These are phyloP conservation scores for Colletotrichum sp. DNA, from an alignment of 2,329 filamentous ascomycete species.

Conservation along the genomic window DNA sequence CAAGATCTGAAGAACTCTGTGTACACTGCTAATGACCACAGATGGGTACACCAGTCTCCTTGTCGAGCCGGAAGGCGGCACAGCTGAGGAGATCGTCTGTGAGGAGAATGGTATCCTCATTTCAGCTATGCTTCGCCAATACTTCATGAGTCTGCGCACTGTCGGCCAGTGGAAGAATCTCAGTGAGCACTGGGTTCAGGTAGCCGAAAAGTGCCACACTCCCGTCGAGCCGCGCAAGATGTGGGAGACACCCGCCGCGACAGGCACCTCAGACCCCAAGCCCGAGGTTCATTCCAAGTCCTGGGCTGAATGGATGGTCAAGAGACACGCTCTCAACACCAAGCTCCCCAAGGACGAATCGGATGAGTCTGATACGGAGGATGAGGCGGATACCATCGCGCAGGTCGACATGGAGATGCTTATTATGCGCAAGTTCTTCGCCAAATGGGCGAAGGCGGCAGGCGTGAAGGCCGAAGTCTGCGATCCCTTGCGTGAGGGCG, in stretches of 20 bases:
- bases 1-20: fast-evolving
- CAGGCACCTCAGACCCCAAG: conserved; percentile 12
- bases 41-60: conserved; percentile 82
- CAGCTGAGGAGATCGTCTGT: conserved; percentile 77
- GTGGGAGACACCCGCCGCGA: conserved; percentile 34
- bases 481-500: conserved; percentile 63
- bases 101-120: conserved; percentile 90
- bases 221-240: conserved; percentile 47
- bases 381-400: conserved; percentile 43
- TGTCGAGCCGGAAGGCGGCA: conserved; percentile 77
- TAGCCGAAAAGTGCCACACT: conserved; percentile 66
- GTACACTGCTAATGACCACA: conserved; percentile 19
- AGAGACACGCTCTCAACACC: conserved; percentile 37
- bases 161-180: conserved; percentile 81
- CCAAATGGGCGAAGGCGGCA: conserved; percentile 75
- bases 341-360: conserved; percentile 44
- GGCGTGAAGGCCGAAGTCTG: conserved; percentile 61
- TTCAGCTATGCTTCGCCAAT: conserved; percentile 85
- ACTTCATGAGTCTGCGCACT: conserved; percentile 86
- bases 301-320: conserved; percentile 42
- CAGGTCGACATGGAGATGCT: conserved; percentile 61
- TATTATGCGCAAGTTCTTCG: conserved; percentile 71
- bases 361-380: conserved; percentile 40
- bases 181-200: conserved; percentile 70
- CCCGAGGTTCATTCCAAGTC: conserved; percentile 28